Percentiles rank a stretch among this genome's conserved stretches.
phyloP scores from a whole-genome alignment of 108 stramenopile genomes.

The Bacterosira constricta region DNA sequence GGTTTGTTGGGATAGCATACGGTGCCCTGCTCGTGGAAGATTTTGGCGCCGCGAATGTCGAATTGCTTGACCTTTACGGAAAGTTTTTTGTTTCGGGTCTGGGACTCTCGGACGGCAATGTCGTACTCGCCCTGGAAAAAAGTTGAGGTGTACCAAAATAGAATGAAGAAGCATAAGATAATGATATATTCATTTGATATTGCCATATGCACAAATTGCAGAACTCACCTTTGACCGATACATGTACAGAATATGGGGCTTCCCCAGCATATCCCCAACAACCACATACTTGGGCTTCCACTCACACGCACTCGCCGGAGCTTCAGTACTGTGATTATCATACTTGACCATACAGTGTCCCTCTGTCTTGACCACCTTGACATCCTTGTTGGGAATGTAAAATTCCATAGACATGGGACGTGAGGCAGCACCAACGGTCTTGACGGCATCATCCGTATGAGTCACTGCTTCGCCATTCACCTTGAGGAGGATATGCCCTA shows the following conservation, averaged over 20 bases:
- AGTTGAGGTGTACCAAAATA: neutral
- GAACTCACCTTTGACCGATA: slow-evolving; percentile 38
- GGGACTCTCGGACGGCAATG: slow-evolving; percentile 41
- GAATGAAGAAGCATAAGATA: neutral
- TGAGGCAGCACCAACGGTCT: neutral
- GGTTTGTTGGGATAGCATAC: slow-evolving; percentile 12
- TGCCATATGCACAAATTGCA: no score
- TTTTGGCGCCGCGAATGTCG: slow-evolving; percentile 32
- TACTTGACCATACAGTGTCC: slow-evolving; percentile 49
- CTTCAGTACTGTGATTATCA: slow-evolving; percentile 13
- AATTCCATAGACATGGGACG: slow-evolving; percentile 39
- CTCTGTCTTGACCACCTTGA: slow-evolving; percentile 31
- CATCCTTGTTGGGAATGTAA: slow-evolving; percentile 22
- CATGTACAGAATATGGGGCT: slow-evolving; percentile 43
- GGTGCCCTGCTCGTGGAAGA: slow-evolving; percentile 21
- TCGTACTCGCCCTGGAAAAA: slow-evolving; percentile 39
- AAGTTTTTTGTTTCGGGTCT: slow-evolving; percentile 9
- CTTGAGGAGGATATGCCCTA: slow-evolving; percentile 30
- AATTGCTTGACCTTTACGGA: slow-evolving; percentile 55
- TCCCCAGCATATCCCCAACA: slow-evolving; percentile 36
- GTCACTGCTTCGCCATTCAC: slow-evolving; percentile 24
- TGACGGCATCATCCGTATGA: slow-evolving; percentile 20
- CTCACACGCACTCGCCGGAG: slow-evolving; percentile 15
- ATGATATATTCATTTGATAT: no score
- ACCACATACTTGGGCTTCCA: slow-evolving; percentile 57